Conservation (phyloP, 352 stramenopile genomes). For the Hyaloperonospora arabidopsidis region DNA sequence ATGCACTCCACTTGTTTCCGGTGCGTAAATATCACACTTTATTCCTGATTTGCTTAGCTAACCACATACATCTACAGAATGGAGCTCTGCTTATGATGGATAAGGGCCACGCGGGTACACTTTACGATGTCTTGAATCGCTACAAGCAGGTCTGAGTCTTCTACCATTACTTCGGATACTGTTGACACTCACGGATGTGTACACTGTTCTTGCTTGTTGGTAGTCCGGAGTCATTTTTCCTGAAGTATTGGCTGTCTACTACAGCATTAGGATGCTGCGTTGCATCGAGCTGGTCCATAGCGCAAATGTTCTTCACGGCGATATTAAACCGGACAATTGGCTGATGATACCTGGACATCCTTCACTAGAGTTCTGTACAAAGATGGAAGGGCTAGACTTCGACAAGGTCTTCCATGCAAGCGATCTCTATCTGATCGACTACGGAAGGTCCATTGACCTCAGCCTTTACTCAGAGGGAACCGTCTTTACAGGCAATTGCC, state of each 20-base stretch:
- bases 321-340: conserved; percentile 87
- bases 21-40: conserved; percentile 21
- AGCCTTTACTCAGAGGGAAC: conserved; percentile 44
- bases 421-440: conserved; percentile 74
- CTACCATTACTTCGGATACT: neutral
- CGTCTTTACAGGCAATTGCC: conserved; percentile 64
- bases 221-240: conserved; percentile 51
- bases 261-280: conserved; percentile 74
- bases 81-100: conserved; percentile 69
- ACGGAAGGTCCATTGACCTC: conserved; percentile 75
- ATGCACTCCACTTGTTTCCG: conserved; percentile 51
- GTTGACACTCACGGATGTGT: conserved; percentile 2
- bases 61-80: conserved; percentile 37
- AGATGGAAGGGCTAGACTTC: conserved; percentile 8
- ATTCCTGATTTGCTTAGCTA: neutral
- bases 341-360: conserved; percentile 37
- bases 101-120: conserved; percentile 52
- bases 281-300: conserved; percentile 57
- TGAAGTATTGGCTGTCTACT: conserved; percentile 66
- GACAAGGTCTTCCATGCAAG: conserved; percentile 28
- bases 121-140: conserved; percentile 70
- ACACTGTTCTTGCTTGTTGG: conserved; percentile 1
- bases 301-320: conserved; percentile 63
- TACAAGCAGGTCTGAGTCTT: conserved; percentile 59
- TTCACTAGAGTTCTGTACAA: conserved; percentile 10